Evolutionary conservation across 176 grass and related monocot species (phyloP), one percentile per base, ranked within the genome.

Genomic region (Elaeis guineensis): DNA sequence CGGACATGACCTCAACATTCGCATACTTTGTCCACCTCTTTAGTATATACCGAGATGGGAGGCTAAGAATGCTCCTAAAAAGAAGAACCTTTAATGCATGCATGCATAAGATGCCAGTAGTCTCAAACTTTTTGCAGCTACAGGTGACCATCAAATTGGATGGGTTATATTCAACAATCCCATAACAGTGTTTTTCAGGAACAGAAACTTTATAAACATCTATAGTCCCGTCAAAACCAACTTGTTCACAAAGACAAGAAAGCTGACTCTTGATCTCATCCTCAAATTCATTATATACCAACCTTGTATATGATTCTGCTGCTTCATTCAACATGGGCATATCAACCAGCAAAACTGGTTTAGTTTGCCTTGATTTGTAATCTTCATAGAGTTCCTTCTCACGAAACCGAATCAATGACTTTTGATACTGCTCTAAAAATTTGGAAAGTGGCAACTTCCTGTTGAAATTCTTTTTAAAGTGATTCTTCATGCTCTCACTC

Each of bases 1-100:
- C 11, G 30, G 50, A 53, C 12, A 19, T 16, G 0, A 17, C 16
- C 5, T 50, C 64, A 54, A 29, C 17, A 4, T 52, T 67, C 4
- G 64, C 64, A 54, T 17, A 67, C 24, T 25, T 67, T 29, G 64
- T 67, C 64, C 51, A 67, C 25, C 64, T 52, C 64, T 54, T 67
- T 17, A 67, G 17, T 54, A 67, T 67, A 15, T 54, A 54, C 17
- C 23, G 50, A 17, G 16, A 15, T 53, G 64, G 64, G 50, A 67
- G 50, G 17, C 20, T 14, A 54, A 67, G 51, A 50, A 67, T 54
- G 18, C 53, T 67, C 23, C 53, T 54, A 28, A 54, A 25, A 18
- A 54, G 52, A 17, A 67, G 23, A 19, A 67, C 64, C 50, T 67
- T 67, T 19, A 67, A 52, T 4, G 64, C 64, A 54, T 67, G 64